Evolutionary conservation across 2,329 filamentous ascomycete genomes (phyloP).

Genomic region (Paramyrothecium sp.): DNA sequence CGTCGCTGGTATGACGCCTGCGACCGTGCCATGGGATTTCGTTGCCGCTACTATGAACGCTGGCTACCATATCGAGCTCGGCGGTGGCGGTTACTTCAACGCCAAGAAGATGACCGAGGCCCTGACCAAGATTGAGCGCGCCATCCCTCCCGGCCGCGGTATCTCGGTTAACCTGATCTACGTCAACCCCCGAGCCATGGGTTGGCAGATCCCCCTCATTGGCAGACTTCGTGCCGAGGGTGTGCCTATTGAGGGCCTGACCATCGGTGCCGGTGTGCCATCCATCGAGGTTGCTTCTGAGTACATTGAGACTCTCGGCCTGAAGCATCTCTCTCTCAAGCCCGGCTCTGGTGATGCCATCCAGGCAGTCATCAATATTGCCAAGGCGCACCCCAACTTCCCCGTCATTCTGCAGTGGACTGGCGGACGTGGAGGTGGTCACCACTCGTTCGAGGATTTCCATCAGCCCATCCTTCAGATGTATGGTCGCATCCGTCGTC

Average conservation of each 20-base stretch:
- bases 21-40: conserved; percentile 87
- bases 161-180: conserved; percentile 92
- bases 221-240: conserved; percentile 79
- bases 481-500: conserved; percentile 84
- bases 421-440: conserved; percentile 87
- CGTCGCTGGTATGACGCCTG: conserved; percentile 92
- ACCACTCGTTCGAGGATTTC: conserved; percentile 95
- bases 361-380: conserved; percentile 87
- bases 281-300: conserved; percentile 91
- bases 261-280: conserved; percentile 89
- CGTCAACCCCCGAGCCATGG: conserved; percentile 85
- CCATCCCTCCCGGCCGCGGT: conserved; percentile 80
- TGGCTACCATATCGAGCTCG: conserved; percentile 91
- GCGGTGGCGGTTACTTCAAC: conserved; percentile 85
- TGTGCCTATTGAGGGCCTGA: conserved; percentile 86
- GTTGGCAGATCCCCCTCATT: conserved; percentile 86
- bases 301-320: conserved; percentile 87
- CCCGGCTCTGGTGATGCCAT: conserved; percentile 87
- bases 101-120: conserved; percentile 80
- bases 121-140: conserved; percentile 78
- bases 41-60: conserved; percentile 91
- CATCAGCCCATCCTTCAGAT: conserved; percentile 88
- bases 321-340: conserved; percentile 95
- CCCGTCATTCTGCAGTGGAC: conserved; percentile 96
- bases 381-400: conserved; percentile 89